A percentile compares a stretch with the other conserved stretches of the same genome.
These are phyloP conservation scores for Penicillium daleae DNA, from an alignment of 495 filamentous ascomycete species.

Conservation along the genomic window DNA sequence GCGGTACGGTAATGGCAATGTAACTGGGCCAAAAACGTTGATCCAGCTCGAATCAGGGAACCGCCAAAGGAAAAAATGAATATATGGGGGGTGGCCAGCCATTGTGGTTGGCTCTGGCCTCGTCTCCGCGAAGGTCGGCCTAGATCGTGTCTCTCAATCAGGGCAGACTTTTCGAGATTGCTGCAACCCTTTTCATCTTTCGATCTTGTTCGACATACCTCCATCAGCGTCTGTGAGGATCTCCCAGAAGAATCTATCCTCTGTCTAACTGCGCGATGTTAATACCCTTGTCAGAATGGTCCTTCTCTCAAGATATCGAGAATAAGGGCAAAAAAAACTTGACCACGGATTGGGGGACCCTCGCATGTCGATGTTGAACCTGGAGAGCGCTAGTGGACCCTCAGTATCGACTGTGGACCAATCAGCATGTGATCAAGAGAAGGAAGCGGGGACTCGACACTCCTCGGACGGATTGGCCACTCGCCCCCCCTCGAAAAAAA, in stretches of 20 bases:
- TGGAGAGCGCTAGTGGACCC: slow-evolving; percentile 20
- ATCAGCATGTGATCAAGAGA: slow-evolving; percentile 4
- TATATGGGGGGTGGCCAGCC: background rate
- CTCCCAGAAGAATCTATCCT: background rate
- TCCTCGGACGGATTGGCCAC: slow-evolving; percentile 19
- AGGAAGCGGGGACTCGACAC: slow-evolving; percentile 13
- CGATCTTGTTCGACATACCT: background rate
- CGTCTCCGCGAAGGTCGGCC: slow-evolving; percentile 2
- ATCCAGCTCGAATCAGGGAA: slow-evolving; percentile 9
- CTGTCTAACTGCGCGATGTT: background rate
- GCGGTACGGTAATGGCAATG: slow-evolving; percentile 1
- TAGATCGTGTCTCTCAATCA: slow-evolving; percentile 3
- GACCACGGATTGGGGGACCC: background rate
- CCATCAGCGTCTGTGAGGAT: too few species aligned
- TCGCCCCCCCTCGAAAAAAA: slow-evolving; percentile 2
- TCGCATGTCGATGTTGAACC: slow-evolving; percentile 17
- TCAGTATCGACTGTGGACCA: background rate
- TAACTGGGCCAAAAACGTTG: slow-evolving; percentile 3
- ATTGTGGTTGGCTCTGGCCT: slow-evolving; percentile 9
- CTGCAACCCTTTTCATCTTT: background rate
- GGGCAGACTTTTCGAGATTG: slow-evolving; percentile 2
- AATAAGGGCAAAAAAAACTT: background rate
- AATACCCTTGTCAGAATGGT: background rate
- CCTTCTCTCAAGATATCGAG: background rate
- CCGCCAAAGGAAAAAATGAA: background rate